Conservation (phyloP, 2,329 filamentous ascomycete genomes). For the Ophioceras dolichostomum region DNA sequence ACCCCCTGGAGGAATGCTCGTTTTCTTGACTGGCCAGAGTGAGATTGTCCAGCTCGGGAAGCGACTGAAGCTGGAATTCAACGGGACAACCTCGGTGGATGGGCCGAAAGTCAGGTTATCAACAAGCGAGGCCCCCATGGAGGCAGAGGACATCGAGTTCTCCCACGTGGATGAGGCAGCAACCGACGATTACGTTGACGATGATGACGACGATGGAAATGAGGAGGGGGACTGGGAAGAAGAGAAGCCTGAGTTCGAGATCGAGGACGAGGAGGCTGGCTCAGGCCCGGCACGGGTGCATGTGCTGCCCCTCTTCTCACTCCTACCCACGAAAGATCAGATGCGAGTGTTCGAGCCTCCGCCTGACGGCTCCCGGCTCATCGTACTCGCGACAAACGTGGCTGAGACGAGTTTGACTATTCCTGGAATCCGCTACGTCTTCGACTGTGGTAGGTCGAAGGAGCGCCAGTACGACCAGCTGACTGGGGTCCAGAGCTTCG, state of each 20-base stretch:
- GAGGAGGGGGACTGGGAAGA: slow-evolving; percentile 44
- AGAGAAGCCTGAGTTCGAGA: slow-evolving; percentile 58
- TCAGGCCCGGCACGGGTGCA: slow-evolving; percentile 64
- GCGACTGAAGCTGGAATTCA: slow-evolving; percentile 56
- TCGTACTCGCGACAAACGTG: slow-evolving; percentile 91
- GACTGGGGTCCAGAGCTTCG: slow-evolving; percentile 90
- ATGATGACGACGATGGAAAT: slow-evolving; percentile 47
- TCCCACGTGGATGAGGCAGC: slow-evolving; percentile 58
- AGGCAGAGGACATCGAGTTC: slow-evolving; percentile 80
- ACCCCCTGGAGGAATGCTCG: slow-evolving; percentile 79
- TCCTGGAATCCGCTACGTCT: slow-evolving; percentile 87
- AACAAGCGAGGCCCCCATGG: slow-evolving; percentile 64
- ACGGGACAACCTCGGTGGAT: slow-evolving; percentile 40
- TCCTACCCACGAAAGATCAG: slow-evolving; percentile 83
- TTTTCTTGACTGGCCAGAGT: slow-evolving; percentile 88
- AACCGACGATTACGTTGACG: slow-evolving; percentile 37
- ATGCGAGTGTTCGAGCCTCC: slow-evolving; percentile 78
- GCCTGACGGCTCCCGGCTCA: slow-evolving; percentile 70
- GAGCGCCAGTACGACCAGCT: slow-evolving; percentile 79
- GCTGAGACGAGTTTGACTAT: slow-evolving; percentile 97
- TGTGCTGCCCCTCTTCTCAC: slow-evolving; percentile 85
- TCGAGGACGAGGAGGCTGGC: slow-evolving; percentile 47
- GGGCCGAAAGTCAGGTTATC: slow-evolving; percentile 62
- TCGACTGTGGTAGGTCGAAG: slow-evolving; percentile 86
- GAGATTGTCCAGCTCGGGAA: slow-evolving; percentile 83